Conservation (phyloP, 108 stramenopile genomes). For the Pseudonitzschia pungens region DNA sequence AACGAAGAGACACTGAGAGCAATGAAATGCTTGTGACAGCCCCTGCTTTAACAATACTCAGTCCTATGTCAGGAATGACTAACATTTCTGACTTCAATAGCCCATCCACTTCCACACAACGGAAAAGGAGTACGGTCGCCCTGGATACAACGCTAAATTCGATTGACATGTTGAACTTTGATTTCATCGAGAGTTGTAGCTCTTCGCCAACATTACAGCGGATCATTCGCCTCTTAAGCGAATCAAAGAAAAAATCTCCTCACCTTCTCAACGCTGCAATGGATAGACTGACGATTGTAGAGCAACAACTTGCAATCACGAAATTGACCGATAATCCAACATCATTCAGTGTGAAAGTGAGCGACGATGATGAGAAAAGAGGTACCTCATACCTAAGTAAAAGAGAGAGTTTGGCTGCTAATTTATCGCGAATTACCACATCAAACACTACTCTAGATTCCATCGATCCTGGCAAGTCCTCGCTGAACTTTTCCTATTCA, state of each 20-base stretch:
- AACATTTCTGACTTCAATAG: conserved; percentile 26
- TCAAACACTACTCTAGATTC: conserved; percentile 39
- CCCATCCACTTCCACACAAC: background rate
- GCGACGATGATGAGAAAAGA: background rate
- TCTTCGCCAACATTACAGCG: conserved; percentile 10
- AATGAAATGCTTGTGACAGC: conserved; percentile 7
- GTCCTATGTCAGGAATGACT: conserved; percentile 34
- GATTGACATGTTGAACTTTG: conserved; percentile 40
- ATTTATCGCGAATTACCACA: conserved; percentile 33
- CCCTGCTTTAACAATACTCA: conserved; percentile 20
- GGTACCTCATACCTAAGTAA: conserved; percentile 6
- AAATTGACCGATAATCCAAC: background rate
- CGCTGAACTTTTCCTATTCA: conserved; percentile 35
- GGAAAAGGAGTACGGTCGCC: background rate
- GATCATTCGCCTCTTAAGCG: conserved; percentile 22
- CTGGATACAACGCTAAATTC: conserved; percentile 25
- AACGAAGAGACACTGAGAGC: background rate
- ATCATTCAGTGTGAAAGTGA: background rate
- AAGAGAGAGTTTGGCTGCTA: conserved; percentile 14
- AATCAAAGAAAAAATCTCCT: conserved; percentile 22
- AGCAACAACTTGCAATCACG: background rate
- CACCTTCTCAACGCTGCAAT: conserved; percentile 22
- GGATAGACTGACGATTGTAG: conserved; percentile 8
- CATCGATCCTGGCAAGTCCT: conserved; percentile 29
- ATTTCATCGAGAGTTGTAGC: conserved; percentile 19